Conservation (phyloP, 2,329 filamentous ascomycete genomes). For the Talaromyces sp. region DNA sequence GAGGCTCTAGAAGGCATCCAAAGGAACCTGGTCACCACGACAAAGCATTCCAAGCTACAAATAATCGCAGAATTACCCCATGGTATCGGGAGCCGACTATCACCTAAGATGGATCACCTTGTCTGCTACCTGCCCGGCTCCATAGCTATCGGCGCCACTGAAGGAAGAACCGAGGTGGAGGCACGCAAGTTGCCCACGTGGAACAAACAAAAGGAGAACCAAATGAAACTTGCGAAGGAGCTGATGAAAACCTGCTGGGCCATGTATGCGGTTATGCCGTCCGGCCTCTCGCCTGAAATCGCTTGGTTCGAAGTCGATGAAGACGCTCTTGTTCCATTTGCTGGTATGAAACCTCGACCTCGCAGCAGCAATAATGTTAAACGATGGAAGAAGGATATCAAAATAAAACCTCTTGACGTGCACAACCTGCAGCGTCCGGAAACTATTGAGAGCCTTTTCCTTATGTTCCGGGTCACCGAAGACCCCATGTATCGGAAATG, state of each 20-base stretch:
- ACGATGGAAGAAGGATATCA: slow-evolving; percentile 74
- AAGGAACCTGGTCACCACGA: slow-evolving; percentile 87
- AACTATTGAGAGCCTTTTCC: slow-evolving; percentile 87
- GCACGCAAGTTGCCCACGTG: slow-evolving; percentile 71
- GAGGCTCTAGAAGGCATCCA: slow-evolving; percentile 79
- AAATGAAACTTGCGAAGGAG: slow-evolving; percentile 82
- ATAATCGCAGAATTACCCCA: slow-evolving; percentile 80
- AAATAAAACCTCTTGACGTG: slow-evolving; percentile 72
- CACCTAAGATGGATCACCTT: slow-evolving; percentile 93
- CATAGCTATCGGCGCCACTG: slow-evolving; percentile 81
- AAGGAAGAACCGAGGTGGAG: slow-evolving; percentile 71
- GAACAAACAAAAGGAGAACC: slow-evolving; percentile 75
- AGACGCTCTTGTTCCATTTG: slow-evolving; percentile 49
- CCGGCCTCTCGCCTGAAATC: slow-evolving; percentile 87
- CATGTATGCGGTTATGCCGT: slow-evolving; percentile 87
- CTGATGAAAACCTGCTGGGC: slow-evolving; percentile 95
- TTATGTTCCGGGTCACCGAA: slow-evolving; percentile 95
- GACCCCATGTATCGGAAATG: slow-evolving; percentile 84
- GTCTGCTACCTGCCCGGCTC: slow-evolving; percentile 96
- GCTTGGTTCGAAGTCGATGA: slow-evolving; percentile 77
- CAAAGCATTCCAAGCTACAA: slow-evolving; percentile 73
- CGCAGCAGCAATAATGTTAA: slow-evolving; percentile 14
- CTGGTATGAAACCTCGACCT: slow-evolving; percentile 21
- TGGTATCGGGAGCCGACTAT: slow-evolving; percentile 66
- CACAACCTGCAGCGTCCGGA: slow-evolving; percentile 94